Evolutionary conservation across 2,329 filamentous ascomycete species (phyloP).

Genomic region (Sclerotinia sclerotiorum): DNA sequence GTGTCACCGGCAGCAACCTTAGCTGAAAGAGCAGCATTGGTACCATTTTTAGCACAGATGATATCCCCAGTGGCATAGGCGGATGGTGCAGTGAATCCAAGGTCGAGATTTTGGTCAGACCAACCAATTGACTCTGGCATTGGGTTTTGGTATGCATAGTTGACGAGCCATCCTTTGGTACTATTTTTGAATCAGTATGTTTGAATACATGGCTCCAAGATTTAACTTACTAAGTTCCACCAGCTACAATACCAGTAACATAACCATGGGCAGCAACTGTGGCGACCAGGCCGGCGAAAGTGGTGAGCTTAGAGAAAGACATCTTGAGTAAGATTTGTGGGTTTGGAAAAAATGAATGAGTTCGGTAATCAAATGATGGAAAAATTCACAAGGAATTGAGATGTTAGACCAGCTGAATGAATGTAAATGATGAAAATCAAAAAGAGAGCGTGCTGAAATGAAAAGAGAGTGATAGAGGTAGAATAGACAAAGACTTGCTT

Average conservation of each 20-base stretch:
- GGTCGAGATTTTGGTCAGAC: slow-evolving; percentile 29
- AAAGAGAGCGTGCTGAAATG: slow-evolving; percentile 11
- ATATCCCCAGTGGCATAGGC: slow-evolving; percentile 47
- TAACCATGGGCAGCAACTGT: slow-evolving; percentile 46
- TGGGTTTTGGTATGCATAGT: neutral
- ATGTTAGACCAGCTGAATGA: slow-evolving; percentile 23
- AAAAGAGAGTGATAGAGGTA: slow-evolving; percentile 18
- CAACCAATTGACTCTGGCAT: neutral
- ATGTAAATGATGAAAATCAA: slow-evolving; percentile 19
- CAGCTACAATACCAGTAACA: slow-evolving; percentile 47
- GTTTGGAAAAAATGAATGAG: neutral
- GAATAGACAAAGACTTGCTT: slow-evolving; percentile 20
- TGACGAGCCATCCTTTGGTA: slow-evolving; percentile 13
- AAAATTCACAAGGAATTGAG: slow-evolving; percentile 1
- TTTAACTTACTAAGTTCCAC: slow-evolving; percentile 44
- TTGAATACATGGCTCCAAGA: no score
- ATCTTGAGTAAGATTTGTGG: slow-evolving; percentile 25
- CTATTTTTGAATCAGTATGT: slow-evolving; percentile 35
- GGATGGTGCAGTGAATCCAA: slow-evolving; percentile 51
- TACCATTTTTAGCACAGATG: slow-evolving; percentile 49
- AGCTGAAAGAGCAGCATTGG: slow-evolving; percentile 45
- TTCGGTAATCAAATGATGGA: slow-evolving; percentile 3
- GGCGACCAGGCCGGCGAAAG: slow-evolving; percentile 28
- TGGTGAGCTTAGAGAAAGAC: slow-evolving; percentile 37
- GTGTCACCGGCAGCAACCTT: slow-evolving; percentile 48